These are phyloP conservation scores for Mitragyna speciosa DNA, from an alignment of 257 asterid genomes.

Conservation along the genomic window DNA sequence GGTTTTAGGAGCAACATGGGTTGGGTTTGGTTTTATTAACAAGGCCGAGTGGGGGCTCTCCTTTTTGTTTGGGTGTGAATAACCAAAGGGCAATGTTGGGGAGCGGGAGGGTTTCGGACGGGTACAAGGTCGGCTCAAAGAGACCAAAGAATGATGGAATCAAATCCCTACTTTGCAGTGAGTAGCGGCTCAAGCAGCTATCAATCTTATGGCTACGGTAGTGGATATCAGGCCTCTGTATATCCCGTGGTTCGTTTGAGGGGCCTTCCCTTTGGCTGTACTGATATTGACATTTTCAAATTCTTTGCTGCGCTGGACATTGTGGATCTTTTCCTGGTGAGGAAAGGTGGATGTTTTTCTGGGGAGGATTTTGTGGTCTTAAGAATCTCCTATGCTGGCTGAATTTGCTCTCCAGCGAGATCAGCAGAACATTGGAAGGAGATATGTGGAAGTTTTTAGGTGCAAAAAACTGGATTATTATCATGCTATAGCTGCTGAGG, in stretches of 20 bases:
- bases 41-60: constrained; percentile 89
- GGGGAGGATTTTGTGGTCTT: constrained; percentile 93
- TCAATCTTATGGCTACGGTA: constrained; percentile 40
- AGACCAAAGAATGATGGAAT: constrained; percentile 99
- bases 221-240: constrained; percentile 43
- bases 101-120: constrained; percentile 99
- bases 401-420: constrained; percentile 85
- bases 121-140: constrained; percentile 99
- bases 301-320: constrained; percentile 89
- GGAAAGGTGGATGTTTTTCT: constrained; percentile 75
- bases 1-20: constrained; percentile 68
- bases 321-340: constrained; percentile 77
- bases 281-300: constrained; percentile 69
- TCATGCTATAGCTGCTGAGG: constrained; percentile 81
- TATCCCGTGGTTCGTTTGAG: constrained; percentile 87
- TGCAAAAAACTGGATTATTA: constrained; percentile 93
- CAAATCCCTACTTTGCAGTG: constrained; percentile 99
- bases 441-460: constrained; percentile 94
- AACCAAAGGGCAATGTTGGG: constrained; percentile 98
- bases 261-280: constrained; percentile 94
- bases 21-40: constrained; percentile 96
- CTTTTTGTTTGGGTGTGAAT: constrained; percentile 76
- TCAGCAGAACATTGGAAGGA: constrained; percentile 85
- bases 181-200: constrained; percentile 65
- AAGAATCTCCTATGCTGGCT: constrained; percentile 79